Evolutionary conservation across 192 early-diverging fungal species (phyloP).

Genomic region (Rhizophagus clarus): DNA sequence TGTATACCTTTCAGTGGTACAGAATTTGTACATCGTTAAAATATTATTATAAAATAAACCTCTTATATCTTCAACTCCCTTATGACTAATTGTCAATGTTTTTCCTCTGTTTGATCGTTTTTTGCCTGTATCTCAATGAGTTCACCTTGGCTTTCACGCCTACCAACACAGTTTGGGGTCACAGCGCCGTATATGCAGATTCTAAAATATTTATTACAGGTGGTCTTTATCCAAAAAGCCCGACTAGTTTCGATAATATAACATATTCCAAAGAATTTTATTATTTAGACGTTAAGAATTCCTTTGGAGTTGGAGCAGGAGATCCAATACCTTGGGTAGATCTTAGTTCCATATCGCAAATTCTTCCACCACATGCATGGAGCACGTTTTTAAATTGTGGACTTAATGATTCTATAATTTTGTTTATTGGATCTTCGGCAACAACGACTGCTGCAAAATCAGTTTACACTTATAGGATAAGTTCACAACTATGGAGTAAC

Average conservation of each 20-base stretch:
- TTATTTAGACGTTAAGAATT: background rate
- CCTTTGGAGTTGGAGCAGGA: background rate
- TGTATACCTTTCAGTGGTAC: too few relatives aligned
- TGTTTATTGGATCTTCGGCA: too few relatives aligned
- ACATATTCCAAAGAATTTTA: background rate
- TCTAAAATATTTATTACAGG: slow-evolving; percentile 8
- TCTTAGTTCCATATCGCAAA: background rate
- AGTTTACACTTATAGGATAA: background rate
- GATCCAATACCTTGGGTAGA: background rate
- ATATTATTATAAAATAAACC: too few relatives aligned
- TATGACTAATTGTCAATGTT: too few relatives aligned
- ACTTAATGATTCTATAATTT: background rate
- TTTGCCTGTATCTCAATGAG: background rate
- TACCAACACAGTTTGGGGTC: background rate
- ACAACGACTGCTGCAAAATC: too few relatives aligned
- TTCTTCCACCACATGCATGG: slow-evolving; percentile 4
- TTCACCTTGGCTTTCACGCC: background rate
- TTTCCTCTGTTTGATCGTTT: too few relatives aligned
- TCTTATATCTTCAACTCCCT: too few relatives aligned
- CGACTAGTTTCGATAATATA: too few relatives aligned
- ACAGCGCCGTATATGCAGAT: background rate
- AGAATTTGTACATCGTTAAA: too few relatives aligned
- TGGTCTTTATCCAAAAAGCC: background rate
- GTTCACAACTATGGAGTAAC: background rate
- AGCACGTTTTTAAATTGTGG: slow-evolving; percentile 1